Conservation (phyloP, 352 stramenopile species). For the Globisporangium ultimum region DNA sequence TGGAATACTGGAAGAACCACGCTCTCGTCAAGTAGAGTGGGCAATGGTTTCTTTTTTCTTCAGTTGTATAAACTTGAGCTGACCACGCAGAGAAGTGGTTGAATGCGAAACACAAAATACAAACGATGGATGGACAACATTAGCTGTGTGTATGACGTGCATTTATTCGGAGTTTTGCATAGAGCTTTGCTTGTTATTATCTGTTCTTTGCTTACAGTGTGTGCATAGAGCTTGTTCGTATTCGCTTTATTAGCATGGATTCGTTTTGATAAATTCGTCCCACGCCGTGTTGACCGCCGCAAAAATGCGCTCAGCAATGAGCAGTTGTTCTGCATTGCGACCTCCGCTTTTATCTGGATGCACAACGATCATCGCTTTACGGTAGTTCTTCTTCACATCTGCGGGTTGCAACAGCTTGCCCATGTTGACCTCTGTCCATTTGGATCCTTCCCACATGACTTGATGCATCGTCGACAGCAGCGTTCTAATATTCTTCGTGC, state of each 20-base stretch:
- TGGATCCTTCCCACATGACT: constrained; percentile 88
- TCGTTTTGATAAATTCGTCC: constrained; percentile 82
- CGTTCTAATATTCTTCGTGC: constrained; percentile 89
- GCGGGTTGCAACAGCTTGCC: constrained; percentile 88
- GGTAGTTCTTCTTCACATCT: constrained; percentile 91
- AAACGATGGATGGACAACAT: background rate
- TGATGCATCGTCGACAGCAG: constrained; percentile 90
- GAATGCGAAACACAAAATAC: background rate
- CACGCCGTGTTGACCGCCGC: constrained; percentile 88
- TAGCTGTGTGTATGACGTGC: constrained; percentile 30
- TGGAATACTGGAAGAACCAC: constrained; percentile 87
- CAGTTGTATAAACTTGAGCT: background rate
- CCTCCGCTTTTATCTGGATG: constrained; percentile 89
- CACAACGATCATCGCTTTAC: constrained; percentile 91
- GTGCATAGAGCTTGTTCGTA: background rate
- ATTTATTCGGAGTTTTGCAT: constrained; percentile 17
- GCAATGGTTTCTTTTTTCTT: background rate
- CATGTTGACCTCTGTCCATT: constrained; percentile 89
- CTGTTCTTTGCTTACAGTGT: background rate
- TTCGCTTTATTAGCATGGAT: constrained; percentile 42
- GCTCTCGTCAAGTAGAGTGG: constrained; percentile 87
- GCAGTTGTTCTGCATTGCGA: constrained; percentile 80
- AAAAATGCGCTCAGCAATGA: constrained; percentile 90
- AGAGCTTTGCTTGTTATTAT: background rate
- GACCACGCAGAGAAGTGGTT: background rate